Percentiles rank a stretch among this genome's conserved stretches.
Evolutionary conservation across 2,329 filamentous ascomycete genomes (phyloP).

Genomic region (Pseudohalonectria lignicola): DNA sequence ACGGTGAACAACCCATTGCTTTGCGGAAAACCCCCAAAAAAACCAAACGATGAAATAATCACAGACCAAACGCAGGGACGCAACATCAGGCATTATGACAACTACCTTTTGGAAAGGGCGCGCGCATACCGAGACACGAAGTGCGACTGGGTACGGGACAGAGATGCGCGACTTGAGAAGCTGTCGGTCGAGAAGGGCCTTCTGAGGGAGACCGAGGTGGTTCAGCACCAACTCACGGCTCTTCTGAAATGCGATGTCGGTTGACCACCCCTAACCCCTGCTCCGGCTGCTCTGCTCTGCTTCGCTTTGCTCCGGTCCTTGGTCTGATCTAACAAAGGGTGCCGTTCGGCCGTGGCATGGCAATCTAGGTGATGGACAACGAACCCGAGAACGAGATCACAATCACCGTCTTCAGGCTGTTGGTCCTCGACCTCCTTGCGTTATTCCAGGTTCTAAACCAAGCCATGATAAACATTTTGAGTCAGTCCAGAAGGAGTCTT

Average conservation of each 20-base stretch:
- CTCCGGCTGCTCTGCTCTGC: too few species aligned
- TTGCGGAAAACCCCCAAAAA: too few species aligned
- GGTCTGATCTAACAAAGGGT: too few species aligned
- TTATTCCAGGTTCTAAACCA: constrained; percentile 95
- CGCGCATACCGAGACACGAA: constrained; percentile 75
- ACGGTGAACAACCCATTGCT: too few species aligned
- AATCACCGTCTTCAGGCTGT: constrained; percentile 79
- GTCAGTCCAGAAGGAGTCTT: constrained; percentile 44
- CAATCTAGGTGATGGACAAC: constrained; percentile 59
- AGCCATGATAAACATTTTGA: constrained; percentile 91
- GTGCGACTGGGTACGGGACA: constrained; percentile 79
- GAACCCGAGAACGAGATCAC: constrained; percentile 96
- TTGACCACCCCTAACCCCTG: constrained; percentile 9
- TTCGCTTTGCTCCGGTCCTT: too few species aligned
- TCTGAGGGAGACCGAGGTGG: constrained; percentile 78
- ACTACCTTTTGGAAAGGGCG: constrained; percentile 75
- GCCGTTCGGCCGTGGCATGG: too few species aligned
- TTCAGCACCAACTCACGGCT: constrained; percentile 79
- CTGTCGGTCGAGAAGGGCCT: constrained; percentile 86
- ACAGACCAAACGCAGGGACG: constrained; percentile 86
- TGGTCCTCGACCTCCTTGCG: constrained; percentile 81
- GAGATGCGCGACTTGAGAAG: constrained; percentile 73
- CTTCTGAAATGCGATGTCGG: constrained; percentile 82
- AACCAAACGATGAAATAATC: background rate
- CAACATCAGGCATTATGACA: constrained; percentile 86